Evolutionary conservation across 2,329 filamentous ascomycete genomes (phyloP).

Genomic region (Zymoseptoria pseudotritici): DNA sequence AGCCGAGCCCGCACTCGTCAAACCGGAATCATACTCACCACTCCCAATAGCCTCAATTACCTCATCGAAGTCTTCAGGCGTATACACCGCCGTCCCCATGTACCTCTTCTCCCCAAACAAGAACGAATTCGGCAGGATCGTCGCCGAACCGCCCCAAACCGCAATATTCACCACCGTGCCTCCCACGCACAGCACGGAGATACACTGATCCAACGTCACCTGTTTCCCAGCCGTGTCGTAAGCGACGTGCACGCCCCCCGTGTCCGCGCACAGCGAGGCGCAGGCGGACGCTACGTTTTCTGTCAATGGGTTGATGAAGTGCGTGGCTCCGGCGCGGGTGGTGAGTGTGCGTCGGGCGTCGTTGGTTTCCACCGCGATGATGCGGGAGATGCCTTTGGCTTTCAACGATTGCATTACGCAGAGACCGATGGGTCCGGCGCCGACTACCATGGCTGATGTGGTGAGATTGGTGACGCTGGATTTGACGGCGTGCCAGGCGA

Average conservation of each 20-base stretch:
- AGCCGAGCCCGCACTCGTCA: not conserved
- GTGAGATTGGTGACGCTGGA: not conserved
- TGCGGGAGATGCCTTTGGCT: not conserved
- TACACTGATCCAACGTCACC: not conserved
- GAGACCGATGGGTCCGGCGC: not conserved
- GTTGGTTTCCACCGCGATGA: not conserved
- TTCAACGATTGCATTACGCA: not conserved
- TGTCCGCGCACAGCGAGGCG: not conserved
- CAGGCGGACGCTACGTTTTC: not conserved
- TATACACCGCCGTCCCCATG: conserved; percentile 1
- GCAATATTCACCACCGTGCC: conserved; percentile 11
- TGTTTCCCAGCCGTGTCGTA: not conserved
- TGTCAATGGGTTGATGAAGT: not conserved
- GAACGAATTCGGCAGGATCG: conserved; percentile 5
- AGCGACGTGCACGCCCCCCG: not conserved
- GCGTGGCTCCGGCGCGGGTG: not conserved
- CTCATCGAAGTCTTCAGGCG: conserved; percentile 4
- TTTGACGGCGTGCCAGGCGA: not conserved
- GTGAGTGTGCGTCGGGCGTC: not conserved
- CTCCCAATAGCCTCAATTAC: conserved; percentile 5
- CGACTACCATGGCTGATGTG: not conserved
- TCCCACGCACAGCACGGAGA: not conserved
- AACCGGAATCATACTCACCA: not conserved
- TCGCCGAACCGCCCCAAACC: conserved; percentile 4
- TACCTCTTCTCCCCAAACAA: conserved; percentile 6